Evolutionary conservation across 768 basidiomycete genomes (phyloP).

Genomic region (Glaciozyma martinii): DNA sequence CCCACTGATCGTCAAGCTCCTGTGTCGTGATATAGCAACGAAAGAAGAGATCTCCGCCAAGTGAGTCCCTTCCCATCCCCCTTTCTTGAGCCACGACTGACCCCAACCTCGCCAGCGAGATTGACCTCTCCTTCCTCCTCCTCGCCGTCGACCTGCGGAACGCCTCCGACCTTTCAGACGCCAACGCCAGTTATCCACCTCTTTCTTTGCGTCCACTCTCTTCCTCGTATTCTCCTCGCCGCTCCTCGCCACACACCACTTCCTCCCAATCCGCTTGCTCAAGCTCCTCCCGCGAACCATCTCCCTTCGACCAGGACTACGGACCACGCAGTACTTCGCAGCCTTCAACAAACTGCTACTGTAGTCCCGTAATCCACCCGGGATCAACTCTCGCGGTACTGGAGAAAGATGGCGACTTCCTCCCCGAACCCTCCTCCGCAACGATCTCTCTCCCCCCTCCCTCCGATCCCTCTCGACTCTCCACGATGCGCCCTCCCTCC

Average conservation of each 20-base stretch:
- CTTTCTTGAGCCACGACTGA: neutral
- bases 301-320: neutral
- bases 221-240: neutral
- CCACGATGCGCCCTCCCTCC: too few species aligned
- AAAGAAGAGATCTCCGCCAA: conserved; percentile 60
- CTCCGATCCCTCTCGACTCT: too few species aligned
- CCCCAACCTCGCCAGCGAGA: neutral
- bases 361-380: too few species aligned
- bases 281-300: conserved; percentile 22
- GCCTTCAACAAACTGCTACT: too few species aligned
- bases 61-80: conserved; percentile 46
- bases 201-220: neutral
- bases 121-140: neutral
- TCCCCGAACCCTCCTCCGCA: too few species aligned
- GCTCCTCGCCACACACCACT: neutral
- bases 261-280: conserved; percentile 13
- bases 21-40: conserved; percentile 57
- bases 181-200: neutral
- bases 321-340: too few species aligned
- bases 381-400: too few species aligned
- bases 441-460: too few species aligned
- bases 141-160: neutral
- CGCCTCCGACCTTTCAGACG: neutral
- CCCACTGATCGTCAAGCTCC: conserved; percentile 62
- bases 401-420: too few species aligned